Evolutionary conservation across 2,329 filamentous ascomycete genomes (phyloP), one percentile per base, ranked within the genome.

Genomic region (Aspergillus viridinutans): DNA sequence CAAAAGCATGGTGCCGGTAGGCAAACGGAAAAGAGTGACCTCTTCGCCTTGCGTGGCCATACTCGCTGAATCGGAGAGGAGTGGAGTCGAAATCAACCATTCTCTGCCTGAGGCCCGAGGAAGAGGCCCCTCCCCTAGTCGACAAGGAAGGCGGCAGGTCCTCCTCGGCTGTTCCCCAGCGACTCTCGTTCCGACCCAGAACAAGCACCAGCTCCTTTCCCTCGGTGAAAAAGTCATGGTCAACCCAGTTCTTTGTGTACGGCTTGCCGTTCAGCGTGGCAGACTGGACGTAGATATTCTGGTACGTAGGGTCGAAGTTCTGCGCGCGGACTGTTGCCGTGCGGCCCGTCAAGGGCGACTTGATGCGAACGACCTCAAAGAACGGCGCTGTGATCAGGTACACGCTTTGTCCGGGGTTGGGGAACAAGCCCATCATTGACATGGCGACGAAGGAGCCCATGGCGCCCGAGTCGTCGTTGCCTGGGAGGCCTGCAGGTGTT

Each of bases 361-460:
- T 83, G 53, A 89, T 78, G 49, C 79, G 80, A 1, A 89, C 78
- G n/a, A 76, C 74, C 58, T 82, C 76, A 61, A 90, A 90, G 65
- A 83, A 90, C 0, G 87, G 87, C 0, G 86, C 83, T 0, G 76
- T 87, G 60, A 89, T 86, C 7, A 89, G 79, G 63, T 89, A 89
- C 1, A 89, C 85, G 59, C 87, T 76, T 65, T 89, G 86, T 0
- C 86, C 86, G 0, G 85, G 80, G 54, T 88, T 85, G 0, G 87
- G 87, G 68, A 87, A 90, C 7, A 89, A 72, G 0, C 87, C 87
- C 77, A 89, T 83, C 86, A 89, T 88, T 10, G 80, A 75, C 21
- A 89, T 83, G 0, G 84, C 83, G 1, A 85, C 75, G 59, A 89
- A 89, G 0, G 81, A 82, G 48, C 85, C 86, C 86, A 89, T 89